phyloP scores from a whole-genome alignment of 495 filamentous ascomycete genomes.

The Bathelium albidoporum region DNA sequence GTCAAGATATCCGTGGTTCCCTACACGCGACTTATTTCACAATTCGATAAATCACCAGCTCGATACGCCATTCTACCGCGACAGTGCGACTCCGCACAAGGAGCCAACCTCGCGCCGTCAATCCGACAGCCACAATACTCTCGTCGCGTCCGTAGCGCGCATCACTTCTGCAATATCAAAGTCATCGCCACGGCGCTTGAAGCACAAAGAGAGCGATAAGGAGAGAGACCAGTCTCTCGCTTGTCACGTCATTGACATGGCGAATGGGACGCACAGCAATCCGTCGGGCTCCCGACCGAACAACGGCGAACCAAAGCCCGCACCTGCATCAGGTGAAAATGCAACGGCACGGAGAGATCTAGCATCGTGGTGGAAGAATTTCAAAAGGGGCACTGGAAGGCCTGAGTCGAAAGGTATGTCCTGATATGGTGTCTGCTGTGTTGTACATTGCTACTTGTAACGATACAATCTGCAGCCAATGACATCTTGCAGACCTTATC shows the following conservation, averaged over 20 bases:
- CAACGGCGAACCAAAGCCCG: conserved; percentile 21
- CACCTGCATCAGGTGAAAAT: conserved; percentile 19
- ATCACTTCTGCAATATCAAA: not conserved
- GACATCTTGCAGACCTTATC: conserved; percentile 1
- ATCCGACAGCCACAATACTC: not conserved
- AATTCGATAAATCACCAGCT: not conserved
- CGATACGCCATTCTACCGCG: not conserved
- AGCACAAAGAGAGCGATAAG: not conserved
- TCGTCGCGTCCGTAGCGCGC: not conserved
- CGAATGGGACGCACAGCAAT: conserved; percentile 14
- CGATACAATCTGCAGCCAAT: conserved; percentile 7
- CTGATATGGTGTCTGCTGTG: conserved; percentile 5
- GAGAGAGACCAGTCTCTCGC: not conserved
- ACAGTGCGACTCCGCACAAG: not conserved
- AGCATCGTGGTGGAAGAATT: conserved; percentile 85
- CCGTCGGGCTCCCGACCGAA: conserved; percentile 15
- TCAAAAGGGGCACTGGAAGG: conserved; percentile 60
- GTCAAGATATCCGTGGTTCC: not conserved
- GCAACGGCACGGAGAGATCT: conserved; percentile 68
- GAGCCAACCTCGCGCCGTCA: not conserved
- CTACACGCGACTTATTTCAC: not conserved
- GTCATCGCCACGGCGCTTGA: not conserved
- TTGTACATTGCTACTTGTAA: conserved; percentile 13
- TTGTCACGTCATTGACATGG: conserved; percentile 14
- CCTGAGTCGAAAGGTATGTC: conserved; percentile 67